phyloP scores from a whole-genome alignment of 2,329 filamentous ascomycete genomes.

The Penicillium sp. region DNA sequence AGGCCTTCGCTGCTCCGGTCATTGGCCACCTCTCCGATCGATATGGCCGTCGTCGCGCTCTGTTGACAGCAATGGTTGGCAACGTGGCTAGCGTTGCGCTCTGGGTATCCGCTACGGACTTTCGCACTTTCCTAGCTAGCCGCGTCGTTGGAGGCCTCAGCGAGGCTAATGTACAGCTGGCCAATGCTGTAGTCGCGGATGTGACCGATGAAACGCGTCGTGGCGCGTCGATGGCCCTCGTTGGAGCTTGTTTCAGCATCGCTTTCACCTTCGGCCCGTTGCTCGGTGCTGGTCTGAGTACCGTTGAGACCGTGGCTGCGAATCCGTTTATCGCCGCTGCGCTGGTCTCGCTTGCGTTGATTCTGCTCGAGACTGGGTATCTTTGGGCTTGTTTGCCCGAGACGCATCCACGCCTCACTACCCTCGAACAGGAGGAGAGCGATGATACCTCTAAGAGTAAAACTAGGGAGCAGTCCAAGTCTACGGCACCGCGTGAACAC shows the following conservation, averaged over 20 bases:
- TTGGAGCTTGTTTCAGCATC: conserved; percentile 93
- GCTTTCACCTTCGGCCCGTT: conserved; percentile 96
- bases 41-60: conserved; percentile 80
- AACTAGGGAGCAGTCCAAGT: neutral
- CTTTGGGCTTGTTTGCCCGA: conserved; percentile 83
- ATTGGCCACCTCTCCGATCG: conserved; percentile 87
- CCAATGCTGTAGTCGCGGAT: conserved; percentile 93
- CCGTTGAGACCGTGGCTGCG: conserved; percentile 70
- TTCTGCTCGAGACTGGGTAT: conserved; percentile 84
- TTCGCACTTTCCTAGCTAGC: conserved; percentile 92
- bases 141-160: conserved; percentile 88
- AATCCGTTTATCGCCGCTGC: conserved; percentile 96
- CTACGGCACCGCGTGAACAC: conserved; percentile 34
- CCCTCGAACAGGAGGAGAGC: conserved; percentile 12
- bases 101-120: conserved; percentile 91
- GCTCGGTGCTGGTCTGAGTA: conserved; percentile 80
- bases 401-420: conserved; percentile 64
- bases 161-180: conserved; percentile 94
- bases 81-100: conserved; percentile 91
- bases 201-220: conserved; percentile 83
- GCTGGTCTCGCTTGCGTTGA: conserved; percentile 78
- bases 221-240: conserved; percentile 90
- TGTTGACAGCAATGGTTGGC: conserved; percentile 87
- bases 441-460: neutral
- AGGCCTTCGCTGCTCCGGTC: conserved; percentile 86